phyloP scores from a whole-genome alignment of 2,329 filamentous ascomycete species.

The Stemphylium beticola region DNA sequence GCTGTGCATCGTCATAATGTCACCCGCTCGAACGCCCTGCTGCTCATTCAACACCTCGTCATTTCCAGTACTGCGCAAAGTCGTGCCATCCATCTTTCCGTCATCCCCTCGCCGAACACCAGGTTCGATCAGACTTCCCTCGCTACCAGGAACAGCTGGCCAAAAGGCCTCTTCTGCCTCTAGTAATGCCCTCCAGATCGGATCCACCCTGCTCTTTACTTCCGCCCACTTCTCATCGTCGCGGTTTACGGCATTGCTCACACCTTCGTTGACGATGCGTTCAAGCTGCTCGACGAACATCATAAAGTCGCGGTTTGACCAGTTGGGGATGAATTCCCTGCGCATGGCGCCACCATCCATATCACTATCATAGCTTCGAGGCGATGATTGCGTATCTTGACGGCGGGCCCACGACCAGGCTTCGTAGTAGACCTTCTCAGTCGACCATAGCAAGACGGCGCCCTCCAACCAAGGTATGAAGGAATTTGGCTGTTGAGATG shows the following conservation, averaged over 20 bases:
- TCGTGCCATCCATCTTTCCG: conserved; percentile 14
- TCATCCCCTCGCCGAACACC: conserved; percentile 5
- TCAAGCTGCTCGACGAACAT: conserved; percentile 64
- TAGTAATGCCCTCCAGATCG: conserved; percentile 34
- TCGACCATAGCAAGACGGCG: conserved; percentile 41
- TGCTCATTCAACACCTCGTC: conserved; percentile 2
- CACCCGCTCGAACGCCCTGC: conserved; percentile 5
- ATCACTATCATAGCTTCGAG: conserved; percentile 51
- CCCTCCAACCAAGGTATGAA: conserved; percentile 45
- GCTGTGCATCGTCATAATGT: neutral
- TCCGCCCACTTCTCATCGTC: conserved; percentile 29
- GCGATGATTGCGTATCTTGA: conserved; percentile 26
- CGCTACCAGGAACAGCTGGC: conserved; percentile 26
- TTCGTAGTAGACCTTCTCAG: conserved; percentile 45
- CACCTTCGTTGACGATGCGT: conserved; percentile 59
- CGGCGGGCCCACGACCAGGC: conserved; percentile 43
- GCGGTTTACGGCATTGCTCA: conserved; percentile 23
- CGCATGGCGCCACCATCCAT: conserved; percentile 69
- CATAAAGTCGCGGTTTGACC: conserved; percentile 67
- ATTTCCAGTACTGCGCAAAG: conserved; percentile 4
- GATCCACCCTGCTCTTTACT: conserved; percentile 30
- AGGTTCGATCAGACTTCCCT: conserved; percentile 9
- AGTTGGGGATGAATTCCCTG: conserved; percentile 71
- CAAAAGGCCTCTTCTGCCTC: conserved; percentile 46
- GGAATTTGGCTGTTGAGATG: conserved; percentile 4